Evolutionary conservation across 768 basidiomycete species (phyloP), one percentile per base, ranked within the genome.

Genomic region (Boletus pseudopeckii): DNA sequence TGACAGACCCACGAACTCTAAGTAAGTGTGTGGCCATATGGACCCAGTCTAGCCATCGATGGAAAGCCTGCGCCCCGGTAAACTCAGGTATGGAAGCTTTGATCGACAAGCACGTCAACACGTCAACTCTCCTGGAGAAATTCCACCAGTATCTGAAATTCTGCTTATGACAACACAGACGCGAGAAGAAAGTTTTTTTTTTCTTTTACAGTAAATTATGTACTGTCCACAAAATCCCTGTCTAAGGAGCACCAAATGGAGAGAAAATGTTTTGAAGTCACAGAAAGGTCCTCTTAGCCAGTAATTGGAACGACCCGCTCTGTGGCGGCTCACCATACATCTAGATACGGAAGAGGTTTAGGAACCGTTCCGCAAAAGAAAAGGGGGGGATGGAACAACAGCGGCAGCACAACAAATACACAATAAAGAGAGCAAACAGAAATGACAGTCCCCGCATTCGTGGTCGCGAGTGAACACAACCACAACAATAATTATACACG

Each of bases 371-470:
- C 50, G n/a, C n/a, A 28, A 58, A 33, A 49, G 17, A 54, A 34
- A 24, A 28, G 36, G 24, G 15, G 17, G 28, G 3, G 28, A 11
- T 48, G 45, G 2, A 41, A 62, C 18, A 41, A 55, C 37, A 38
- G 45, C n/a, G 54, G 32, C 1, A 45, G 22, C 33, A 48, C 33
- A 7, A 36, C 34, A 53, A 63, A 58, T 68, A 68, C 67, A 62
- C 64, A 69, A 68, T 67, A 68, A 66, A 69, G 1, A 64, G 9
- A 42, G 33, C 30, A 44, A 34, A 48, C 30, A 56, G 42, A n/a
- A 62, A 55, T 11, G 63, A 61, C 47, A 49, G 58, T 45, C 42
- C 50, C 43, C 53, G 55, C 58, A 42, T 57, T 58, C 40, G 43
- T 50, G 57, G 57, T 54, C 24, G 55, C 58, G 48, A 40, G 58